Evolutionary conservation across 192 early-diverging fungal species (phyloP).

Genomic region (Rhizoclosmatium sp.): DNA sequence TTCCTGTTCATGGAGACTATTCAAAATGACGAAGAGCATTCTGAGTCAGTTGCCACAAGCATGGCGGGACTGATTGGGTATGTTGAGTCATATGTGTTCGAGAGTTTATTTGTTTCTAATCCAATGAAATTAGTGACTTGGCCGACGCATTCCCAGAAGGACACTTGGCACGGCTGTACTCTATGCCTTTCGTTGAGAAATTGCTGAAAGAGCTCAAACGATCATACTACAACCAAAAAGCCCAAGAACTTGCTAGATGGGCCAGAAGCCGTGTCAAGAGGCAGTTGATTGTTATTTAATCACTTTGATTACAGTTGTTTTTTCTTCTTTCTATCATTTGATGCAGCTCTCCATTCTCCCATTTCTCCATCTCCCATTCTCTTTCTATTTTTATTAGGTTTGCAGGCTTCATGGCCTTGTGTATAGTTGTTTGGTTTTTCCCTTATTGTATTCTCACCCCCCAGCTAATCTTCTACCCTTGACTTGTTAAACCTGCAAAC

Average conservation of each 20-base stretch:
- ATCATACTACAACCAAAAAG: constrained; percentile 58
- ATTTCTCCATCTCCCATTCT: background rate
- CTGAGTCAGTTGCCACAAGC: constrained; percentile 72
- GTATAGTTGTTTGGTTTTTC: background rate
- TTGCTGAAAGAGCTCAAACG: constrained; percentile 83
- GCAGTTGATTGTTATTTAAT: constrained; percentile 34
- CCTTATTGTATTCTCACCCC: background rate
- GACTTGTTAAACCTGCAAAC: background rate
- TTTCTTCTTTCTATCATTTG: constrained; percentile 1
- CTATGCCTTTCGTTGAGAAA: constrained; percentile 75
- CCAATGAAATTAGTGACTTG: constrained; percentile 73
- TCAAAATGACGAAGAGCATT: constrained; percentile 66
- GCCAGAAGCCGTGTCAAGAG: constrained; percentile 51
- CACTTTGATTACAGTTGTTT: background rate
- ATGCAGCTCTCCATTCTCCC: background rate
- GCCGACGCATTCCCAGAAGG: constrained; percentile 88
- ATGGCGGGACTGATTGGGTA: constrained; percentile 91
- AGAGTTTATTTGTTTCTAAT: constrained; percentile 1
- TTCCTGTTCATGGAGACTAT: constrained; percentile 82
- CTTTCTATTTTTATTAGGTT: constrained; percentile 19
- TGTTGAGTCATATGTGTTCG: constrained; percentile 4
- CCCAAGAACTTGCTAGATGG: constrained; percentile 72
- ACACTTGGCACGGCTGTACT: constrained; percentile 71
- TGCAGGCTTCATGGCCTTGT: background rate
- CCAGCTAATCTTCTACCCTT: background rate